Evolutionary conservation across 495 filamentous ascomycete genomes (phyloP).

Genomic region (Xylaria longipes): DNA sequence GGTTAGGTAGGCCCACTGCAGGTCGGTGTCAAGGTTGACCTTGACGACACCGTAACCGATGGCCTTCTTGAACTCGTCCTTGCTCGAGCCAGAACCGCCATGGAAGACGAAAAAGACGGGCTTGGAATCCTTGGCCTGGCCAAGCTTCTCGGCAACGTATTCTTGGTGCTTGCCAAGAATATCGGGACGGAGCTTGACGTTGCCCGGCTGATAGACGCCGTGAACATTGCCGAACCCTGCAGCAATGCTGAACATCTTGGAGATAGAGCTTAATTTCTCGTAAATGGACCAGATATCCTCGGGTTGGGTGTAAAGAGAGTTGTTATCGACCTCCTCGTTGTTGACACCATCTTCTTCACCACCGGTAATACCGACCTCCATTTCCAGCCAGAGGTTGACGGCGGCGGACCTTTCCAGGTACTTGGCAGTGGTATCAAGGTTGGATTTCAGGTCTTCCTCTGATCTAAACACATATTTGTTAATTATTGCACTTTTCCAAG

Average conservation of each 20-base stretch:
- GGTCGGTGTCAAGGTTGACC: conserved; percentile 93
- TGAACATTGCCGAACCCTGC: conserved; percentile 99
- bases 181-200: conserved; percentile 94
- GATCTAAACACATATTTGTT: conserved; percentile 38
- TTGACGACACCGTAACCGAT: conserved; percentile 96
- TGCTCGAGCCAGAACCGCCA: conserved; percentile 89
- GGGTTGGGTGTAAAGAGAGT: conserved; percentile 95
- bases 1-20: conserved; percentile 84
- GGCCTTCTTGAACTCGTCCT: conserved; percentile 85
- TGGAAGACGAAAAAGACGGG: conserved; percentile 99
- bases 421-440: conserved; percentile 87
- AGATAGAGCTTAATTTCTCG: conserved; percentile 78
- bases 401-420: conserved; percentile 91
- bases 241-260: conserved; percentile 95
- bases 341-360: conserved; percentile 96
- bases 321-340: conserved; percentile 90
- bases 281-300: conserved; percentile 93
- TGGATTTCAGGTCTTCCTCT: conserved; percentile 86
- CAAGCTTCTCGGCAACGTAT: conserved; percentile 26
- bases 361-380: conserved; percentile 96
- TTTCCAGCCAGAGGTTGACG: conserved; percentile 99
- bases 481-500: background rate
- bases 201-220: conserved; percentile 98
- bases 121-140: conserved; percentile 70
- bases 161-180: conserved; percentile 92